phyloP scores from a whole-genome alignment of 345 rosid species.

The Salix koriyanagi region DNA sequence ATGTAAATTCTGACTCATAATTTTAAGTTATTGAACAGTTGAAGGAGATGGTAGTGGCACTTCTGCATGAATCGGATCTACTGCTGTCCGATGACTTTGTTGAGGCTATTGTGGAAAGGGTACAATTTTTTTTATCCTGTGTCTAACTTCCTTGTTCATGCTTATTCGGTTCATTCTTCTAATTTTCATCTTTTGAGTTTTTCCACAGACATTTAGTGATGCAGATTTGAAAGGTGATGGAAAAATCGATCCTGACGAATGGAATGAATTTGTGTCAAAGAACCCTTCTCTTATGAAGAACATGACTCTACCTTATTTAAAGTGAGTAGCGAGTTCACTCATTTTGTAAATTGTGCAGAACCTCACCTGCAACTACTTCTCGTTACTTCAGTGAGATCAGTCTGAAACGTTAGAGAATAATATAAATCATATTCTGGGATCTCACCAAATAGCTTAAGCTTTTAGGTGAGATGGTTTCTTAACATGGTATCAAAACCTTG shows the following conservation, averaged over 20 bases:
- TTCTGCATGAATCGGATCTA: conserved; percentile 82
- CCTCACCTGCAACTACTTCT: background rate
- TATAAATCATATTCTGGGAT: too few species aligned
- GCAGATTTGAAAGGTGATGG: conserved; percentile 74
- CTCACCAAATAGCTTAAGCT: accelerated
- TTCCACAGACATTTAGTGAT: conserved; percentile 56
- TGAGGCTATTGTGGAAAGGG: conserved; percentile 76
- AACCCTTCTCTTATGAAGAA: conserved; percentile 82
- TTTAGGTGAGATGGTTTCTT: too few species aligned
- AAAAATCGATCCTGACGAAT: conserved; percentile 77
- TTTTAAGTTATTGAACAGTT: conserved; percentile 36
- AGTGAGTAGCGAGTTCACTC: conserved; percentile 38
- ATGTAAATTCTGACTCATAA: background rate
- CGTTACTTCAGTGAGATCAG: background rate
- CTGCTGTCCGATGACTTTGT: conserved; percentile 59
- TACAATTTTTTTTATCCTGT: conserved; percentile 10
- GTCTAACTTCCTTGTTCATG: background rate
- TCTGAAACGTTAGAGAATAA: background rate
- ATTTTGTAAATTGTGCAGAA: background rate
- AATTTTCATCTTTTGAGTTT: background rate
- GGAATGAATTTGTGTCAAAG: conserved; percentile 71
- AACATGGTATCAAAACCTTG: too few species aligned
- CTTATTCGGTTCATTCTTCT: background rate
- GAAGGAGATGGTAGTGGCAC: conserved; percentile 92
- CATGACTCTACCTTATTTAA: conserved; percentile 88